Conservation (phyloP, 768 basidiomycete genomes). For the Suillus brevipes region DNA sequence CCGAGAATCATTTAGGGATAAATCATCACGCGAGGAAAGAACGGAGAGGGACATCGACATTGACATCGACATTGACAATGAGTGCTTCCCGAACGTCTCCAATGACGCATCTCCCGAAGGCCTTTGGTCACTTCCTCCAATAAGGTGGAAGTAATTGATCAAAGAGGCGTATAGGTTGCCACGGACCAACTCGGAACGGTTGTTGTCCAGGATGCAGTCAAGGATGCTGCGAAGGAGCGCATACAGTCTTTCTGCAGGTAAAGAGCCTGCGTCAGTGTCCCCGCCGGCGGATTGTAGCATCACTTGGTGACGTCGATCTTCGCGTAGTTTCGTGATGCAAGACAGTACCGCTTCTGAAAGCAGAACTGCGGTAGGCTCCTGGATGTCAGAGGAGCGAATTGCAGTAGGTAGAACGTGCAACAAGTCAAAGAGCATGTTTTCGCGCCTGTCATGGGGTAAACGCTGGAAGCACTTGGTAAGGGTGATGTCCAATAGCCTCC, state of each 20-base stretch:
- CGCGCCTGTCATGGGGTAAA: constrained; percentile 77
- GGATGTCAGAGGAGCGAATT: constrained; percentile 62
- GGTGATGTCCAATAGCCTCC: constrained; percentile 78
- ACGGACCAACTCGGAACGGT: constrained; percentile 80
- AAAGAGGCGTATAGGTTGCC: constrained; percentile 94
- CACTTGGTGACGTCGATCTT: constrained; percentile 72
- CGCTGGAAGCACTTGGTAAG: constrained; percentile 85
- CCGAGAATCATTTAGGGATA: constrained; percentile 39
- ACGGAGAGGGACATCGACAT: constrained; percentile 39
- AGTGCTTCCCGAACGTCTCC: constrained; percentile 26
- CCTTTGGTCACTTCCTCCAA: constrained; percentile 24
- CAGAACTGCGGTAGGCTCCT: constrained; percentile 75
- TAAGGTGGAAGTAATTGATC: constrained; percentile 86
- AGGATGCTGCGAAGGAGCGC: constrained; percentile 72
- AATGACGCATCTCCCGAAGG: constrained; percentile 15
- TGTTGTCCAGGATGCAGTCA: constrained; percentile 73
- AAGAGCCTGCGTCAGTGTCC: constrained; percentile 60
- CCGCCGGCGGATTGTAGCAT: constrained; percentile 65
- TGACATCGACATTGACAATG: constrained; percentile 24
- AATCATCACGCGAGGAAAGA: constrained; percentile 40
- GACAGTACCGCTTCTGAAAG: constrained; percentile 83
- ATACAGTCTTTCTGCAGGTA: constrained; percentile 80
- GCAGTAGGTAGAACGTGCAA: constrained; percentile 77
- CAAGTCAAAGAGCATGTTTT: constrained; percentile 88
- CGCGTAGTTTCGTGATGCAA: constrained; percentile 84